Percentiles rank a stretch among this genome's conserved stretches.
phyloP scores from a whole-genome alignment of 2,329 filamentous ascomycete species.

The Fusarium nanum region DNA sequence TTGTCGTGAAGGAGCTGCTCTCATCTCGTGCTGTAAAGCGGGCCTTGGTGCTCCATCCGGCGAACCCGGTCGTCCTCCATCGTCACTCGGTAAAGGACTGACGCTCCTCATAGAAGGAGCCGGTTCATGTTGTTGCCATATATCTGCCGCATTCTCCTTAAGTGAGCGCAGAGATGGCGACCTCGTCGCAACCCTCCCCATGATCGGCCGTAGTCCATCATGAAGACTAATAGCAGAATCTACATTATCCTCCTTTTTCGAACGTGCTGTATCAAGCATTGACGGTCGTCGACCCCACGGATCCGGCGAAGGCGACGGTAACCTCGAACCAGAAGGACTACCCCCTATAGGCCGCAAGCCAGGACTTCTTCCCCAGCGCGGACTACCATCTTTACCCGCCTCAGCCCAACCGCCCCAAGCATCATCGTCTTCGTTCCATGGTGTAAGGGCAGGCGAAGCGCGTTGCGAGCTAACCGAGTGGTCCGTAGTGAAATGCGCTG shows the following conservation, averaged over 20 bases:
- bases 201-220: constrained; percentile 34
- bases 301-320: constrained; percentile 46
- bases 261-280: constrained; percentile 24
- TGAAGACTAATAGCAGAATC: constrained; percentile 50
- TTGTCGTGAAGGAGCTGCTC: constrained; percentile 40
- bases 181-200: constrained; percentile 20
- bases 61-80: constrained; percentile 35
- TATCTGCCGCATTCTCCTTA: constrained; percentile 35
- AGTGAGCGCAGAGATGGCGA: constrained; percentile 22
- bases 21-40: constrained; percentile 26
- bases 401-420: constrained; percentile 54
- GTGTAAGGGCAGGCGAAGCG: constrained; percentile 41
- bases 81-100: constrained; percentile 23
- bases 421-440: constrained; percentile 52
- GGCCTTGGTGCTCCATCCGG: constrained; percentile 30
- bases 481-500: constrained; percentile 48
- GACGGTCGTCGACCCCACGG: constrained; percentile 43
- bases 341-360: constrained; percentile 47
- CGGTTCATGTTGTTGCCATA: constrained; percentile 30
- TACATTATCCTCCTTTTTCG: constrained; percentile 35
- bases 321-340: constrained; percentile 43
- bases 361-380: constrained; percentile 51
- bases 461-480: constrained; percentile 41
- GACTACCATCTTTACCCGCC: constrained; percentile 42
- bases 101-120: constrained; percentile 19